Evolutionary conservation across 1,139 yeast species (phyloP), one percentile per base, ranked within the genome.

Genomic region (Geotrichum candidum): DNA sequence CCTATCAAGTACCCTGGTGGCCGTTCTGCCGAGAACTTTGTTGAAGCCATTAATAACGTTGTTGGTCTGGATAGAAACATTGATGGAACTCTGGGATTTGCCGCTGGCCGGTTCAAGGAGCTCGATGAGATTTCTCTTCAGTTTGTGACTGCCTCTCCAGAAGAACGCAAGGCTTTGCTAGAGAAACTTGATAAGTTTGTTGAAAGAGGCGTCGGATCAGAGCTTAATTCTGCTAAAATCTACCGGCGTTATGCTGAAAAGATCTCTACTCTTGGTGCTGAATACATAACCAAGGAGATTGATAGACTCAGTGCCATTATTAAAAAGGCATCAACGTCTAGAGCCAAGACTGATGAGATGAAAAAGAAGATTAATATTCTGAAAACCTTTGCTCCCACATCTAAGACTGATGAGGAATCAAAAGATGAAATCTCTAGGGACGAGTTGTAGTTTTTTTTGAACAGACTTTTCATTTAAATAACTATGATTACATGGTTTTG

Each of bases 41-140:
- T 84, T n/a, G 70, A 72, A 1, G 82, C 77, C 67, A 76, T 88
- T 60, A 86, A 86, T 70, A 72, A 71, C 3, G 74, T 79, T 56
- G 75, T 84, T 1, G 84, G 83, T 0, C 77, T 84, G n/a, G 75
- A 75, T 65, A 80, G 96, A 68, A 75, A 76, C 38, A 61, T 68
- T 1, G 80, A 79, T 53, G 96, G 96, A 4, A 70, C 74, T 1
- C 76, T 88, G 58, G 70, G 72, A 57, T 70, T 69, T 0, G 66
- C 68, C 9, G 90, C 90, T 9, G 96, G 96, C 22, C 75, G 82
- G 58, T 73, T 85, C 45, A 68, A 70, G 1, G 77, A 74, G 3
- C 64, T 84, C 46, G 84, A 84, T 61, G 66, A 68, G 1, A 62
- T 76, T 51, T 64, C 64, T 27, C 11, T 18, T 29, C 18, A 51